Evolutionary conservation across 2,329 filamentous ascomycete genomes (phyloP).

Genomic region (Fusarium sp.): DNA sequence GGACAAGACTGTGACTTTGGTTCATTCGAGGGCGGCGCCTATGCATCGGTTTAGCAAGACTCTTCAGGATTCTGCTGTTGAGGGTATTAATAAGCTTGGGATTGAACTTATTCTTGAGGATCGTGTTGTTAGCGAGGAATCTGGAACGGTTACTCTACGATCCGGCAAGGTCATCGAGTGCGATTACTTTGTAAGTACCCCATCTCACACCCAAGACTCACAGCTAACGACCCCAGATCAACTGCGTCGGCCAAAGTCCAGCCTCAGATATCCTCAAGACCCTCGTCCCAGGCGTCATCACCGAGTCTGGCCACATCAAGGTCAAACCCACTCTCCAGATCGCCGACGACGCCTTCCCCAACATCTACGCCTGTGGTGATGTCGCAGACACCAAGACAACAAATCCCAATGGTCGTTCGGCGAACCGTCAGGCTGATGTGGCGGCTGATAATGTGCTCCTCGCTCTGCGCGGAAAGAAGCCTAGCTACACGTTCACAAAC

Average conservation of each 20-base stretch:
- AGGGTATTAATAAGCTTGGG: constrained; percentile 56
- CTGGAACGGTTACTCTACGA: constrained; percentile 53
- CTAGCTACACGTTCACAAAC: constrained; percentile 52
- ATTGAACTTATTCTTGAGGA: constrained; percentile 62
- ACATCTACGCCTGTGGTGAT: constrained; percentile 70
- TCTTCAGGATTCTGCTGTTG: constrained; percentile 51
- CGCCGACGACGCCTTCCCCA: constrained; percentile 53
- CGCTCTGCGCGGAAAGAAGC: constrained; percentile 52
- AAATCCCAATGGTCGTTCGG: constrained; percentile 62
- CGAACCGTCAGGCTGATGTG: constrained; percentile 60
- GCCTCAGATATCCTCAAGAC: constrained; percentile 57
- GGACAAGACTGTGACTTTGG: constrained; percentile 62
- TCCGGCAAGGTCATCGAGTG: constrained; percentile 56
- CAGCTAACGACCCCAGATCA: constrained; percentile 53
- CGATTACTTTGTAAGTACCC: constrained; percentile 57
- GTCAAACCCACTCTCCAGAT: constrained; percentile 67
- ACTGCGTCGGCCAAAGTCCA: constrained; percentile 66
- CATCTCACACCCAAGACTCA: neutral
- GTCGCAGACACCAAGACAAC: constrained; percentile 61
- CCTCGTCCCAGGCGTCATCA: constrained; percentile 55
- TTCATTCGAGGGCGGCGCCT: constrained; percentile 63
- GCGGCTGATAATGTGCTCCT: constrained; percentile 63
- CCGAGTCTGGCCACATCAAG: constrained; percentile 57
- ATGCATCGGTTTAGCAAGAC: constrained; percentile 61
- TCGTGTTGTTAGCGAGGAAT: constrained; percentile 51